phyloP scores from a whole-genome alignment of 2,329 filamentous ascomycete genomes.

The Ramularia endophylla region DNA sequence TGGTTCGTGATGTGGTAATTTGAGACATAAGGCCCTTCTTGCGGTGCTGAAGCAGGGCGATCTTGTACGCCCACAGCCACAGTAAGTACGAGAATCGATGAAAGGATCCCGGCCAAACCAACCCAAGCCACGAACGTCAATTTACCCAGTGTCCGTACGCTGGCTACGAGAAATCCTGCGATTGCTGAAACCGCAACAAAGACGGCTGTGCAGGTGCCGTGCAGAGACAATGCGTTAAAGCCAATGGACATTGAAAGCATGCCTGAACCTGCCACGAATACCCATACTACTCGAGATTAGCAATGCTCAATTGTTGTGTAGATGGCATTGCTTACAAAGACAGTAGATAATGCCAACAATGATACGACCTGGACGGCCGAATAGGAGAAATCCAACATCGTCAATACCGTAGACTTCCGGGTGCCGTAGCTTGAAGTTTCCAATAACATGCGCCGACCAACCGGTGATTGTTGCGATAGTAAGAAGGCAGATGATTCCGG shows the following conservation, averaged over 20 bases:
- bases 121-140: constrained; percentile 31
- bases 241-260: constrained; percentile 19
- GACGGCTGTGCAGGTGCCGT: constrained; percentile 32
- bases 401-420: constrained; percentile 52
- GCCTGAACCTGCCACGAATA: constrained; percentile 30
- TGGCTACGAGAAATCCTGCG: constrained; percentile 29
- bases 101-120: constrained; percentile 16
- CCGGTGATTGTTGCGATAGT: constrained; percentile 38
- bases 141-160: constrained; percentile 28
- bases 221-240: constrained; percentile 17
- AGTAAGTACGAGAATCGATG: constrained; percentile 26
- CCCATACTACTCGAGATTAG: constrained; percentile 10
- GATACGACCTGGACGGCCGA: constrained; percentile 47
- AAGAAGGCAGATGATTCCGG: constrained; percentile 40
- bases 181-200: constrained; percentile 37
- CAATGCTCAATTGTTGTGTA: background rate
- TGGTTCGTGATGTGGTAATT: constrained; percentile 24
- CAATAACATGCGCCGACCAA: constrained; percentile 45
- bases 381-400: constrained; percentile 48
- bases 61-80: constrained; percentile 31
- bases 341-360: constrained; percentile 38
- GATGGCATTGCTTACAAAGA: constrained; percentile 27
- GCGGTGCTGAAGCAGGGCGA: constrained; percentile 30
- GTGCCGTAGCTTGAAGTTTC: constrained; percentile 47
- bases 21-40: constrained; percentile 22